These are phyloP conservation scores for Aspergillus latus DNA, from an alignment of 2,329 filamentous ascomycete genomes.

Conservation along the genomic window DNA sequence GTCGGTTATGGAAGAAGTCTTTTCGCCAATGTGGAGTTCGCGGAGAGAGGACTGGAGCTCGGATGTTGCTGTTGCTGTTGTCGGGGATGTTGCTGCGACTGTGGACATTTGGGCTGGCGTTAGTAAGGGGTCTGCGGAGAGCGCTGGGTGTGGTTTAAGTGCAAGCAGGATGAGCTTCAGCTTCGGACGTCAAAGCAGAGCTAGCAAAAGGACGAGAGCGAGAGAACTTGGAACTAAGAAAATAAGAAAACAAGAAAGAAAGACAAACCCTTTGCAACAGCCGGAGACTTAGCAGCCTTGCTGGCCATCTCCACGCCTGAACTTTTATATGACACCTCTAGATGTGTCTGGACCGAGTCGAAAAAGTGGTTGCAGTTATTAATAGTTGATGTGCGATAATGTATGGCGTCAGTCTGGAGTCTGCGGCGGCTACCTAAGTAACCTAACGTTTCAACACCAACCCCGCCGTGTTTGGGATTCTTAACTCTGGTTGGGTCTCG, in stretches of 20 bases:
- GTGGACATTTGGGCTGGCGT: conserved; percentile 18
- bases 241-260: neutral
- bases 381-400: conserved; percentile 22
- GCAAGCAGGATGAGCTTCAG: neutral
- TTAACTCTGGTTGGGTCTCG: neutral
- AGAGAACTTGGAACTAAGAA: neutral
- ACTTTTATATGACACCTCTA: neutral
- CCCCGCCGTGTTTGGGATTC: conserved; percentile 16
- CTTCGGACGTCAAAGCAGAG: neutral
- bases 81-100: conserved; percentile 17
- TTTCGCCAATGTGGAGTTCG: conserved; percentile 32
- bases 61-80: conserved; percentile 17
- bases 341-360: conserved; percentile 1
- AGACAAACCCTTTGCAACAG: conserved; percentile 23
- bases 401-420: conserved; percentile 25
- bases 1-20: conserved; percentile 27
- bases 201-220: neutral
- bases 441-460: neutral
- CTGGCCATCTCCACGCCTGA: neutral
- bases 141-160: neutral
- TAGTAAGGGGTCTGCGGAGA: neutral
- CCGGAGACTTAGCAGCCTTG: conserved; percentile 16
- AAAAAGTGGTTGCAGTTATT: conserved; percentile 17
- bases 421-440: neutral
- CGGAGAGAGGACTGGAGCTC: conserved; percentile 36